Percentiles rank a stretch among this genome's conserved stretches.
Conservation (phyloP, 2,329 filamentous ascomycete genomes). For the Plenodomus lindquistii region DNA sequence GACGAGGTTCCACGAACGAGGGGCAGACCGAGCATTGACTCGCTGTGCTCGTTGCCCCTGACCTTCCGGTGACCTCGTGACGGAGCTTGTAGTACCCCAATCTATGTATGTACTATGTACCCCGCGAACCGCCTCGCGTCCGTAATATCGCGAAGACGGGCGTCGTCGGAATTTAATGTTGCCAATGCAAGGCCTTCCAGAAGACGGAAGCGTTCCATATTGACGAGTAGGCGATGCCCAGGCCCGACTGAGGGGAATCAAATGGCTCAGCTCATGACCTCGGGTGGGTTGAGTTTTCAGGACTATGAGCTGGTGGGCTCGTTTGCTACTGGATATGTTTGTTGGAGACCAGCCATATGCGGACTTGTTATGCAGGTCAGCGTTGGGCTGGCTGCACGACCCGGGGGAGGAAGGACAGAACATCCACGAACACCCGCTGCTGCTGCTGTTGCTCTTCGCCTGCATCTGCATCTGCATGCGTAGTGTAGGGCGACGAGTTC, state of each 20-base stretch:
- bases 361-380: slow-evolving; percentile 25
- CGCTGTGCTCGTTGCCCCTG: slow-evolving; percentile 3
- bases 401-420: slow-evolving; percentile 1
- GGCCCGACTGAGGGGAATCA: neutral
- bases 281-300: slow-evolving; percentile 1
- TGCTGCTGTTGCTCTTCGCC: slow-evolving; percentile 1
- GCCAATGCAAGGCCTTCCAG: slow-evolving; percentile 20
- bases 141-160: slow-evolving; percentile 30
- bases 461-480: no score
- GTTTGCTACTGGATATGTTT: slow-evolving; percentile 8
- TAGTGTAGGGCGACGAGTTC: slow-evolving; percentile 27
- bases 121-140: slow-evolving; percentile 33
- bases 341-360: slow-evolving; percentile 1
- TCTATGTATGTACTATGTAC: slow-evolving; percentile 44
- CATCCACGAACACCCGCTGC: neutral
- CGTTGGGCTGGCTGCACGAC: slow-evolving; percentile 19
- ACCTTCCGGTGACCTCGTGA: slow-evolving; percentile 28
- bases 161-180: slow-evolving; percentile 30
- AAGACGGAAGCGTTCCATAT: slow-evolving; percentile 22
- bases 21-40: slow-evolving; percentile 5
- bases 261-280: neutral
- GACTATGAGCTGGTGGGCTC: slow-evolving; percentile 1
- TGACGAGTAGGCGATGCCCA: neutral
- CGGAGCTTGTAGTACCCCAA: slow-evolving; percentile 30
- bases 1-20: slow-evolving; percentile 3